These are phyloP conservation scores for Jackrogersella multiformis DNA, from an alignment of 495 filamentous ascomycete genomes.

Conservation along the genomic window DNA sequence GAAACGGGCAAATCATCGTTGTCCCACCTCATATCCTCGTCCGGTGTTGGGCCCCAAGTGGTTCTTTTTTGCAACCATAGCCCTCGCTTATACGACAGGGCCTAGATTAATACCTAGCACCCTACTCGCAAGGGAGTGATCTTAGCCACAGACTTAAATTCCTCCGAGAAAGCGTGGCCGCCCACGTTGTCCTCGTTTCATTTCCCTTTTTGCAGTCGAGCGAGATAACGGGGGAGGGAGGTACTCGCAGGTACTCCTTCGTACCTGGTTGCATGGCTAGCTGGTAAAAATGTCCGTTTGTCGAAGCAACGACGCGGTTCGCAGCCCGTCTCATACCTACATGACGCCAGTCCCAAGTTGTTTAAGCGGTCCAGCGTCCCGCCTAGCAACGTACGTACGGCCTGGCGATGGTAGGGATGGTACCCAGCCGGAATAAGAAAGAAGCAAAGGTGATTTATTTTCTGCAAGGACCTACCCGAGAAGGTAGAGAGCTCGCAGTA, in stretches of 20 bases:
- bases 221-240: slow-evolving; percentile 30
- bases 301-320: slow-evolving; percentile 30
- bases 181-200: slow-evolving; percentile 38
- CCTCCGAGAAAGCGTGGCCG: slow-evolving; percentile 31
- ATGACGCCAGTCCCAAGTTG: slow-evolving; percentile 40
- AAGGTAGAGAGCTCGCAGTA: slow-evolving; percentile 30
- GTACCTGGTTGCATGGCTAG: slow-evolving; percentile 22
- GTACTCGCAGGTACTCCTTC: slow-evolving; percentile 35
- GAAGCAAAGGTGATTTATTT: slow-evolving; percentile 2
- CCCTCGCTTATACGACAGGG: slow-evolving; percentile 45
- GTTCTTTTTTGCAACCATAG: slow-evolving; percentile 42
- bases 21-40: slow-evolving; percentile 43
- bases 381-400: slow-evolving; percentile 23
- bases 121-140: slow-evolving; percentile 41
- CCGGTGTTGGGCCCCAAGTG: slow-evolving; percentile 35
- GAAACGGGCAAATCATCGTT: slow-evolving; percentile 37
- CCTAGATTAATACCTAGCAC: slow-evolving; percentile 44
- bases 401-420: slow-evolving; percentile 30
- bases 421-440: slow-evolving; percentile 23
- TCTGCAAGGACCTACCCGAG: slow-evolving; percentile 37
- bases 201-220: slow-evolving; percentile 32
- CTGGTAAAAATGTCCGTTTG: slow-evolving; percentile 27
- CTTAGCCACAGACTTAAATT: slow-evolving; percentile 40
- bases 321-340: slow-evolving; percentile 35
- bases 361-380: slow-evolving; percentile 27